phyloP scores from a whole-genome alignment of 371 early-diverging fungal genomes.

The Mortierella sp. region DNA sequence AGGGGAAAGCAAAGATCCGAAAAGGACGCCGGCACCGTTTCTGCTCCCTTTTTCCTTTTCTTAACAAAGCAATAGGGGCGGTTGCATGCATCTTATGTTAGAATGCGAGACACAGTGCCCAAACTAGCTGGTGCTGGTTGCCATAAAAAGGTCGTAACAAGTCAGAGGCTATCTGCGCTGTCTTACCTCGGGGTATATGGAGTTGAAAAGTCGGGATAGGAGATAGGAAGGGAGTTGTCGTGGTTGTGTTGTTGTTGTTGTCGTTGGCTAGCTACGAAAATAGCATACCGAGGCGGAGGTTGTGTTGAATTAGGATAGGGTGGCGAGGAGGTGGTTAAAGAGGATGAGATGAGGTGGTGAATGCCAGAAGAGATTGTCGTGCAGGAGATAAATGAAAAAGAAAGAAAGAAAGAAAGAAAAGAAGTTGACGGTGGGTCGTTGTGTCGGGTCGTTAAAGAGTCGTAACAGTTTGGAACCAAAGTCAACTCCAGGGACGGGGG shows the following conservation, averaged over 20 bases:
- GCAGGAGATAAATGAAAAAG: not conserved
- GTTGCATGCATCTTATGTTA: not conserved
- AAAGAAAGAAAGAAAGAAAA: not conserved
- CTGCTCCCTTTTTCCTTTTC: not conserved
- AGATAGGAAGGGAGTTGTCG: not conserved
- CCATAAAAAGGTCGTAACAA: not conserved
- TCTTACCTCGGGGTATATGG: not conserved
- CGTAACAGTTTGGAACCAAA: constrained; percentile 9
- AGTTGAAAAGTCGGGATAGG: not conserved
- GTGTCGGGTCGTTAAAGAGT: constrained; percentile 5
- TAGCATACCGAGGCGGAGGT: not conserved
- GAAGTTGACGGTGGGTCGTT: constrained; percentile 10
- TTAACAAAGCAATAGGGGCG: not conserved
- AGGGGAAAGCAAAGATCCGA: not conserved
- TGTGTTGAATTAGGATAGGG: not conserved
- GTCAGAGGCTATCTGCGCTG: not conserved
- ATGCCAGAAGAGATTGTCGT: not conserved
- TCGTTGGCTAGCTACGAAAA: not conserved
- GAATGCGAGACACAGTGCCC: not conserved
- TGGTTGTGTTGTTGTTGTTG: too few relatives aligned
- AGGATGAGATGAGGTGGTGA: not conserved
- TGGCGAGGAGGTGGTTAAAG: not conserved
- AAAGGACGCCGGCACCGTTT: not conserved
- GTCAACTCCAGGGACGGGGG: constrained; percentile 13
- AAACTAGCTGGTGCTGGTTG: not conserved